Percentiles rank a stretch among this genome's conserved stretches.
These are phyloP conservation scores for Geranium brycei DNA, from an alignment of 345 rosid species.

Conservation along the genomic window DNA sequence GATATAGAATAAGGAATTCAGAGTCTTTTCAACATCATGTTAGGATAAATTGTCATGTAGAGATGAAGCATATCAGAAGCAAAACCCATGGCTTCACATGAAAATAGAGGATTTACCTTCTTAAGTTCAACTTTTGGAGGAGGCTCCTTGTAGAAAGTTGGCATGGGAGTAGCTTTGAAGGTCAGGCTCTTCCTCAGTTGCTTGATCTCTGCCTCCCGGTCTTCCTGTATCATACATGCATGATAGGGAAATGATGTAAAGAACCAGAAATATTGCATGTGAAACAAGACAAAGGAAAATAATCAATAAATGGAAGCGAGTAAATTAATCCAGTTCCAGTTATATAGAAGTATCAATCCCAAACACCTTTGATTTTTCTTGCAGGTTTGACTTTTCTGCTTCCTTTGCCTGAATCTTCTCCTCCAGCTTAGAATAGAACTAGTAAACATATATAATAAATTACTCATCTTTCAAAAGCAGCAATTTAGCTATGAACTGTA, in stretches of 20 bases:
- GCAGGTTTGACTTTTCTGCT: slow-evolving; percentile 55
- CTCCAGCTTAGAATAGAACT: slow-evolving; percentile 87
- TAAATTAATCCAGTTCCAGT: background rate
- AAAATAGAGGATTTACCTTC: slow-evolving; percentile 42
- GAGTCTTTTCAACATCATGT: background rate
- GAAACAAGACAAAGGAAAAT: background rate
- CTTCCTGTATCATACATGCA: slow-evolving; percentile 40
- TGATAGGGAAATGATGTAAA: background rate
- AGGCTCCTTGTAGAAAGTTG: slow-evolving; percentile 90
- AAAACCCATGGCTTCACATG: background rate
- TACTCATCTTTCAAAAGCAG: slow-evolving; percentile 1
- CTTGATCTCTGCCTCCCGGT: slow-evolving; percentile 84
- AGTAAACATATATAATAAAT: slow-evolving; percentile 11
- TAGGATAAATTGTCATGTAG: background rate
- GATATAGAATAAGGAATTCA: background rate
- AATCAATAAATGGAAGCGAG: background rate
- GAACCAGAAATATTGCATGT: too few species aligned
- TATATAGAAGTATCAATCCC: slow-evolving; percentile 1
- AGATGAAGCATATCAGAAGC: background rate
- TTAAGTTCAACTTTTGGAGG: slow-evolving; percentile 80
- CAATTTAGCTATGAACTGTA: slow-evolving; percentile 4
- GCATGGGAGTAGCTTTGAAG: slow-evolving; percentile 95
- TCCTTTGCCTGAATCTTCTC: slow-evolving; percentile 93
- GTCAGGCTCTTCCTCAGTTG: slow-evolving; percentile 79
- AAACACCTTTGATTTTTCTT: slow-evolving; percentile 81